Evolutionary conservation across 169 alveolate genomes (phyloP).

Genomic region (Plasmodium gallinaceum): DNA sequence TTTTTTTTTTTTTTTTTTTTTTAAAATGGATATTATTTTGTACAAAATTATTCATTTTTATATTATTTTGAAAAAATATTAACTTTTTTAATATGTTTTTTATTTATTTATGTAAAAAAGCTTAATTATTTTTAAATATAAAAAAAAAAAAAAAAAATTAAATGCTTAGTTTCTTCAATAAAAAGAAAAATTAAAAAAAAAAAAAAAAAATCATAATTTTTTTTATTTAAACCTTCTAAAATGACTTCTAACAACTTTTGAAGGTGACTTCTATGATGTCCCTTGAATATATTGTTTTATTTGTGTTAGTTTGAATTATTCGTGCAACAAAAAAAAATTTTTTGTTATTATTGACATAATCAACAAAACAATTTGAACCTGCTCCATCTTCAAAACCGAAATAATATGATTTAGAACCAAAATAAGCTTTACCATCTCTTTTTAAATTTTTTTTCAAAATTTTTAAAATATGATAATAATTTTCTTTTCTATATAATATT

Average conservation of each 20-base stretch:
- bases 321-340: conserved; percentile 26
- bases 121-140: neutral
- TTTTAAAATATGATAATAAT: conserved; percentile 49
- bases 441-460: conserved; percentile 27
- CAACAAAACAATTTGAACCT: conserved; percentile 55
- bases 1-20: neutral
- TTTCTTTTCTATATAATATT: conserved; percentile 74
- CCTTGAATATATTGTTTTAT: conserved; percentile 52
- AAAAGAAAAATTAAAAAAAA: no score
- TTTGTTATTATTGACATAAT: conserved; percentile 59
- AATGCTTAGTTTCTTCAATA: no score
- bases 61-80: conserved; percentile 21
- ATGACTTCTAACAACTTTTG: neutral
- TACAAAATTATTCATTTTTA: conserved; percentile 21
- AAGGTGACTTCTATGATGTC: conserved; percentile 67
- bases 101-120: conserved; percentile 3
- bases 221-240: no score
- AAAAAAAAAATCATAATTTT: no score
- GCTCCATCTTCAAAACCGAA: conserved; percentile 76
- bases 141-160: neutral
- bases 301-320: conserved; percentile 34
- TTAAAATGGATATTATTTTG: no score
- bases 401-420: conserved; percentile 72
- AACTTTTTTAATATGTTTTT: conserved; percentile 60
- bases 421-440: conserved; percentile 51